Base-by-base conservation (phyloP, 129 eudicot species). In the Rutidosis leptorrhynchoides region DNA sequence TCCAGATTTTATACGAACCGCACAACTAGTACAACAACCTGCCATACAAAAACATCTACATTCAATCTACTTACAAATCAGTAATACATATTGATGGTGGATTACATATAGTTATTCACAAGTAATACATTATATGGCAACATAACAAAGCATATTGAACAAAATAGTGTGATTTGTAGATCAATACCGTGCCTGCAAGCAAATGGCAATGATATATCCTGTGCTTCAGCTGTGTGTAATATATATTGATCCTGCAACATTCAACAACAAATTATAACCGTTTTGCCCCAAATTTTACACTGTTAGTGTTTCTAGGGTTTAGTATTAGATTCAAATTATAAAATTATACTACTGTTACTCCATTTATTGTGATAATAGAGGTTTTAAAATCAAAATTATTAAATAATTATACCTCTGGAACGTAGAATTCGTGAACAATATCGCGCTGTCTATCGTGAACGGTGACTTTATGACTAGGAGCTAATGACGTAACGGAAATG, bases 21-120 rank as follows among this genome's bases (percentile, higher is more conserved):
- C 98, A 80, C 98, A 92, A 59, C 98, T 88, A 64, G 98, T 92
- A 76, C 98, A 92, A 80, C 98, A 92, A 68, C 98, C 97, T 90
- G 84, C 43, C 24, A 49, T 40, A 49, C 77, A n/a, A 60, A 30
- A 23, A 54, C 62, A 33, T 40, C n/a, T 30, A 65, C 20, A 2
- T 49, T n/a, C 30, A 30, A 17, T 28, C 23, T 45, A 46, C 40
- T 49, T 35, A 33, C 20, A 16, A 57, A 69, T 54, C 37, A 52
- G 54, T 45, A 58, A 28, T 52, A 27, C 26, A 62, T 25, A 19
- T n/a, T 9, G 22, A 63, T 63, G 68, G 23, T 49, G 24, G 0
- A 53, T 64, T 19, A 25, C 17, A 54, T 54, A 23, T 52, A 17
- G 22, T 28, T 37, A 37, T 42, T 24, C 20, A 26, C 42, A 64